A percentile compares a stretch with the other conserved stretches of the same genome.
Evolutionary conservation across 1,284 basidiomycete species (phyloP).

Genomic region (Neonothopanus nambi): DNA sequence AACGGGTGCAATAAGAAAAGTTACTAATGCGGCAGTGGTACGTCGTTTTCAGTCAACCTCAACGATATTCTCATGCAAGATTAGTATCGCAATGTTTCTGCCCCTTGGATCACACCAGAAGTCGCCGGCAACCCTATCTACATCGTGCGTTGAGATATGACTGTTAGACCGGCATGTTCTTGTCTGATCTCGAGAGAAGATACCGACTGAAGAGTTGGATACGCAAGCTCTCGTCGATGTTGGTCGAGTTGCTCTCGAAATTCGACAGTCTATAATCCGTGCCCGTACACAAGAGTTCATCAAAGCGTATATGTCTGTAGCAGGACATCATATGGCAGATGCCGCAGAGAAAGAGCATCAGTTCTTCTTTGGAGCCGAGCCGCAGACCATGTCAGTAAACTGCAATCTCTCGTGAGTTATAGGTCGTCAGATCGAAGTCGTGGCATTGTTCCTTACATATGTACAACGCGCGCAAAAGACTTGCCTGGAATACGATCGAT

Average conservation of each 20-base stretch:
- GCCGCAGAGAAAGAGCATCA: conserved; percentile 25
- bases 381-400: conserved; percentile 27
- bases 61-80: too few species aligned
- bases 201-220: conserved; percentile 16
- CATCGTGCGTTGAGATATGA: conserved; percentile 28
- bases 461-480: too few species aligned
- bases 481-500: conserved; percentile 31
- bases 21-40: conserved; percentile 32
- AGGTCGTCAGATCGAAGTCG: too few species aligned
- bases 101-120: conserved; percentile 21
- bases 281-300: conserved; percentile 23
- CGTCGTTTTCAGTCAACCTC: conserved; percentile 17
- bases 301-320: conserved; percentile 27
- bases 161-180: neutral
- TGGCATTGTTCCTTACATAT: neutral
- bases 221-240: conserved; percentile 14
- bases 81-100: conserved; percentile 27
- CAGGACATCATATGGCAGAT: conserved; percentile 27
- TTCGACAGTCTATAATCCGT: conserved; percentile 27
- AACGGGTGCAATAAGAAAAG: conserved; percentile 8
- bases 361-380: conserved; percentile 22
- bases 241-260: conserved; percentile 22
- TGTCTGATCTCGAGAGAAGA: conserved; percentile 11
- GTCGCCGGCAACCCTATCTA: conserved; percentile 28
- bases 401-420: conserved; percentile 34